Evolutionary conservation across 164 flowering plant species (phyloP).

Genomic region (Taxillus chinensis): DNA sequence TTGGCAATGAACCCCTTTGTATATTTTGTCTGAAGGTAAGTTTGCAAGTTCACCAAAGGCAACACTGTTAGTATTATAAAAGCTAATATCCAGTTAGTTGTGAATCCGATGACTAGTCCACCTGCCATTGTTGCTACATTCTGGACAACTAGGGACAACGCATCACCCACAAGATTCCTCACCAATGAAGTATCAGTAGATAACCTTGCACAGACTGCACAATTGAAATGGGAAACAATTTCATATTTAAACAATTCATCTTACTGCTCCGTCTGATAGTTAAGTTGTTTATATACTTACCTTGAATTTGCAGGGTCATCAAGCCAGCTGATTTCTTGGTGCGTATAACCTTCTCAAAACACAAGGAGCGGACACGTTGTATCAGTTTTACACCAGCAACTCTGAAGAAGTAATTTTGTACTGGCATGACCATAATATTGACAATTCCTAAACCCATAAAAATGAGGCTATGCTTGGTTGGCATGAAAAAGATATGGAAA

Average conservation of each 20-base stretch:
- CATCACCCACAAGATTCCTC: slow-evolving; percentile 40
- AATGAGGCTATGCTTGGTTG: slow-evolving; percentile 7
- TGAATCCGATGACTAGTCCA: slow-evolving; percentile 38
- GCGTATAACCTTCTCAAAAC: slow-evolving; percentile 12
- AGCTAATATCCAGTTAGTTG: slow-evolving; percentile 50
- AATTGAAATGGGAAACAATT: slow-evolving; percentile 22
- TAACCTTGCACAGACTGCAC: slow-evolving; percentile 48
- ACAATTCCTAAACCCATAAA: slow-evolving; percentile 3
- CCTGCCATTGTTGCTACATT: slow-evolving; percentile 35
- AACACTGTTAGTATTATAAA: slow-evolving; percentile 24
- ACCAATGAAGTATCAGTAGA: slow-evolving; percentile 44
- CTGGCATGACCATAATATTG: slow-evolving; percentile 2
- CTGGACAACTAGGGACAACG: slow-evolving; percentile 36
- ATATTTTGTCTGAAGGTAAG: slow-evolving; percentile 24
- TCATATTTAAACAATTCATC: too few relatives aligned
- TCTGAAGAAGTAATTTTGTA: slow-evolving; percentile 9
- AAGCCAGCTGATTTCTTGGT: slow-evolving; percentile 9
- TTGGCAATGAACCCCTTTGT: slow-evolving; percentile 41
- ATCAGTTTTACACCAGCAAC: slow-evolving; percentile 9
- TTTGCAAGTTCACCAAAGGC: slow-evolving; percentile 34
- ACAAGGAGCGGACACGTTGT: slow-evolving; percentile 5
- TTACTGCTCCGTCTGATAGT: too few relatives aligned
- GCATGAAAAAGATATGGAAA: too few relatives aligned
- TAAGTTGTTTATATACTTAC: background rate
- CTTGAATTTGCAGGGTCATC: slow-evolving; percentile 3